Base-by-base conservation (phyloP, 495 filamentous ascomycete genomes). In the Penicillium subrubescens region DNA sequence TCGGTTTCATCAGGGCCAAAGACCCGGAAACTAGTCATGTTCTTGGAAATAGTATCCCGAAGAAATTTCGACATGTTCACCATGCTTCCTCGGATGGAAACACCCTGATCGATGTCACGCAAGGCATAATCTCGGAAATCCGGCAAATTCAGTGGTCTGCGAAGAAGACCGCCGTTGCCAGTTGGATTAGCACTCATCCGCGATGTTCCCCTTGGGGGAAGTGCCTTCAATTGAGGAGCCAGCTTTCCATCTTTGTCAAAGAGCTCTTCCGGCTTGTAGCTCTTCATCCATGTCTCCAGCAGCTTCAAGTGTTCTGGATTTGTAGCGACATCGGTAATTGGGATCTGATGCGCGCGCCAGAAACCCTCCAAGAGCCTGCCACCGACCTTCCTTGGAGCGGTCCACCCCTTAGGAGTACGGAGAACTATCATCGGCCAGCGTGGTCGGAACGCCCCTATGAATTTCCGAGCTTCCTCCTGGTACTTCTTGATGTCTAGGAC, bases 1-100 rank as follows among this genome's bases (percentile, higher is more conserved):
- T 91, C 87, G 6, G 89, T 91, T 80, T 92, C 89, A 70, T 92
- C 89, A 0, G 89, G 89, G 1, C 89, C 89, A 60, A 92, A 90
- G 6, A 91, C 79, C 5, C 89, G 87, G 83, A 92, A 92, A 65
- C 79, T 87, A 41, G 77, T 79, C 61, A 73, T 78, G 68, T 92
- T 92, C 44, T 75, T 70, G 21, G 76, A 79, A 19, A 91, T 79
- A 21, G 91, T 75, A 57, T 90, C 88, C 21, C 86, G 79, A 39
- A 92, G 75, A 71, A 87, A 89, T 12, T 66, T 77, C 29, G 87
- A 81, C 80, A 92, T 88, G 69, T 86, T 87, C 7, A 71, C 64
- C 88, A 92, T 91, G 69, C 85, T 87, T 4, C 77, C 82, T 2
- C 74, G 81, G 34, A 75, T 70, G 0, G 82, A 82, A 6, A 76